phyloP scores from a whole-genome alignment of 2,329 filamentous ascomycete genomes.

The Alternaria dauci region DNA sequence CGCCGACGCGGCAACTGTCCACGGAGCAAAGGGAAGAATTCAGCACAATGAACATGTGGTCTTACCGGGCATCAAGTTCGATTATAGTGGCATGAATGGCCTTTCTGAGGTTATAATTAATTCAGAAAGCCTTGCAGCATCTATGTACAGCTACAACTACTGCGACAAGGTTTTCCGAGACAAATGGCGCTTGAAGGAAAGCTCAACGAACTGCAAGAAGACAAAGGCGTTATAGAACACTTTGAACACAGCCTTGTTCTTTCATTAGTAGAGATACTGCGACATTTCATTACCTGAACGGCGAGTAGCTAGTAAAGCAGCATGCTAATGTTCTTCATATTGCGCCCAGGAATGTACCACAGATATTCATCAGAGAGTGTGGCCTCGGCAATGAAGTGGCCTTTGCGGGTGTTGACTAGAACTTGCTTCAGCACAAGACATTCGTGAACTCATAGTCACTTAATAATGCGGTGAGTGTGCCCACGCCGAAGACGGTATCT shows the following conservation, averaged over 20 bases:
- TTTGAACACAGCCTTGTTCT: conserved; percentile 51
- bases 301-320: conserved; percentile 36
- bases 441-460: conserved; percentile 50
- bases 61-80: conserved; percentile 55
- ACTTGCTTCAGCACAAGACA: conserved; percentile 47
- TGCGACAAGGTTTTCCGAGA: conserved; percentile 49
- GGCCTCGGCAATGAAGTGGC: conserved; percentile 45
- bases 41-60: conserved; percentile 72
- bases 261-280: conserved; percentile 48
- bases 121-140: conserved; percentile 43
- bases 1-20: neutral
- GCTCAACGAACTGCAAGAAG: conserved; percentile 45
- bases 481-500: conserved; percentile 51
- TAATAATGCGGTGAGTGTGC: conserved; percentile 49
- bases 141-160: conserved; percentile 50
- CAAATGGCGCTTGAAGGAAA: conserved; percentile 41
- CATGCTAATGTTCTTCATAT: conserved; percentile 51
- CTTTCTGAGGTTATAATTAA: conserved; percentile 47
- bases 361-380: conserved; percentile 48
- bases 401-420: conserved; percentile 49
- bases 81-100: conserved; percentile 40
- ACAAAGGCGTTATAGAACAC: conserved; percentile 48
- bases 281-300: conserved; percentile 38
- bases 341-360: conserved; percentile 49
- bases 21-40: conserved; percentile 48